Evolutionary conservation across 2,329 filamentous ascomycete genomes (phyloP).

Genomic region (Pseudogymnoascus sp.): DNA sequence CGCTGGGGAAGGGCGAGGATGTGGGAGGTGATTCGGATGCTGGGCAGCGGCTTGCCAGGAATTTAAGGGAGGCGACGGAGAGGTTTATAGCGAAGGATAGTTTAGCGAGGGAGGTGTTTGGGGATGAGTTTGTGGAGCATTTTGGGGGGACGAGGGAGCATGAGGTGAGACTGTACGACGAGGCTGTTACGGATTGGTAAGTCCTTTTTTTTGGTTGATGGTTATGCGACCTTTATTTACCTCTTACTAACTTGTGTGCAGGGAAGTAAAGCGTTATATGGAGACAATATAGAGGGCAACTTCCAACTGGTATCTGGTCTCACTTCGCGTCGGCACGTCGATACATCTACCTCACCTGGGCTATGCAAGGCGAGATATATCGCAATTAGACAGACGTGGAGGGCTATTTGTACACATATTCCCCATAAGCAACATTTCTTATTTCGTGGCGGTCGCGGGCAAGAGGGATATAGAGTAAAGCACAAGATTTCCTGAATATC

Average conservation of each 20-base stretch:
- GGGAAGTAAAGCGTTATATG: conserved; percentile 3
- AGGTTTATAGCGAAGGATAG: conserved; percentile 72
- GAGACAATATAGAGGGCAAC: neutral
- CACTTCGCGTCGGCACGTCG: neutral
- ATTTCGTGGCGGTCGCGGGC: neutral
- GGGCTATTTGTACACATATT: neutral
- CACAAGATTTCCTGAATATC: neutral
- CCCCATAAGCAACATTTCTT: neutral
- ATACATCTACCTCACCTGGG: neutral
- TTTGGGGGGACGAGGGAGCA: conserved; percentile 89
- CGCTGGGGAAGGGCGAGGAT: conserved; percentile 76
- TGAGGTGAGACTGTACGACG: conserved; percentile 84
- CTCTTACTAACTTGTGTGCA: neutral
- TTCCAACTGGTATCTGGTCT: neutral
- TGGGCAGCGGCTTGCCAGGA: conserved; percentile 75
- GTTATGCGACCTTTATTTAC: neutral
- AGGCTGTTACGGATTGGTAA: conserved; percentile 94
- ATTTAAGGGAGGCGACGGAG: conserved; percentile 73
- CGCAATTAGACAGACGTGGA: neutral
- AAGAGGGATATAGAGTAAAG: neutral
- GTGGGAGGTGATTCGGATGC: conserved; percentile 65
- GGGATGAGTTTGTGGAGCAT: conserved; percentile 92
- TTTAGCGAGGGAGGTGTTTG: conserved; percentile 87
- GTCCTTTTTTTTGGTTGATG: conserved; percentile 31
- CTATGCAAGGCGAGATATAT: neutral